Conservation (phyloP, 1,139 yeast genomes). For the Diutina sp. region DNA sequence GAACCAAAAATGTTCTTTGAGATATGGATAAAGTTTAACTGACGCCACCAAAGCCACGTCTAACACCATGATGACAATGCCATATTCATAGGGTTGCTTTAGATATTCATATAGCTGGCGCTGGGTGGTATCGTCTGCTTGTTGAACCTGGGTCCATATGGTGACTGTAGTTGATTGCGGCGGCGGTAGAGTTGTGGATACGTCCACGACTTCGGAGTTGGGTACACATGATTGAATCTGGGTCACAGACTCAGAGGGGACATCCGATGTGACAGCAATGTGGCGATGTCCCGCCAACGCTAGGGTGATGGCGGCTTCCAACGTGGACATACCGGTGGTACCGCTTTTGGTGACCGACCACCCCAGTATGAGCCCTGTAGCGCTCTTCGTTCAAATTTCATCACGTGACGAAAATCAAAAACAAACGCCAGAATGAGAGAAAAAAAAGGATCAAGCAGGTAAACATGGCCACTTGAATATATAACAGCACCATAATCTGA, state of each 20-base stretch:
- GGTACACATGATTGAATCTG: background rate
- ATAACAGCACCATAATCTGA: no score
- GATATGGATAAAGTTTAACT: background rate
- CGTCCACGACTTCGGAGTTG: background rate
- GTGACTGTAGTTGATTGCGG: background rate
- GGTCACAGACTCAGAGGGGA: background rate
- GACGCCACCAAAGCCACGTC: background rate
- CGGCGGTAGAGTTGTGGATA: background rate
- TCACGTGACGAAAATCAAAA: background rate
- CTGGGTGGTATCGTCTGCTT: background rate
- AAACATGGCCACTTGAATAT: background rate
- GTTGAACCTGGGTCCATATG: background rate
- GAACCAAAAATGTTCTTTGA: slow-evolving; percentile 1
- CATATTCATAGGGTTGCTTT: background rate
- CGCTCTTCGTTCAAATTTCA: no score
- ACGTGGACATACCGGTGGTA: background rate
- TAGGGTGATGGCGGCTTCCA: background rate
- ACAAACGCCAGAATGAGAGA: no score
- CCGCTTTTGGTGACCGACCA: background rate
- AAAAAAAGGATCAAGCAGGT: background rate
- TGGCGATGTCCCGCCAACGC: background rate
- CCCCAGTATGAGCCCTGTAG: background rate
- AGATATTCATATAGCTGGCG: background rate
- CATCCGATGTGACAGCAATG: background rate
- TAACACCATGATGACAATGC: background rate